Base-by-base conservation (phyloP, 2,329 filamentous ascomycete species). In the Blumeria hordei region DNA sequence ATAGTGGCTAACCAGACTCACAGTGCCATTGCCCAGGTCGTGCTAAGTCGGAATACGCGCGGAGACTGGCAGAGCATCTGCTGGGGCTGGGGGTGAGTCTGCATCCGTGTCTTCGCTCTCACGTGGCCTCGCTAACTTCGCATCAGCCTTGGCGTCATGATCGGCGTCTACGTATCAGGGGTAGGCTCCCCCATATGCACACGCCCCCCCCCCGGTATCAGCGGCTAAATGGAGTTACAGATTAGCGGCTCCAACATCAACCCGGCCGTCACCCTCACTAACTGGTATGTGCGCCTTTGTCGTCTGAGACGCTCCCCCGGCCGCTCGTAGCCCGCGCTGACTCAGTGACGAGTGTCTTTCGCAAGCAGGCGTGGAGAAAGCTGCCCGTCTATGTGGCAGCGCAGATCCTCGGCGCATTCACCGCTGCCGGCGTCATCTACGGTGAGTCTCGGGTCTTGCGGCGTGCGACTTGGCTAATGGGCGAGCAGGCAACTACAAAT, bases 201-300 rank as follows among this genome's bases (percentile, higher is more conserved):
- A n/a, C 39, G 14, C 6, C 14, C 39, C 39, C 6, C 18, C 6
- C 10, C 18, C 14, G 39, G 14, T 16, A 43, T 43, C 39, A 43
- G 10, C 14, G 18, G 18, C 39, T 43, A 43, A 43, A 12, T n/a
- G 6, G 14, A 11, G 33, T 6, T 18, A 33, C 34, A 61, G 59
- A 47, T 58, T 53, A 58, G 57, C 33, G 81, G 81, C 12, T 79
- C 76, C 0, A 81, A 85, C 61, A 70, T 86, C 60, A 83, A 82
- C 63, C 80, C 83, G 1, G 82, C 80, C 11, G 77, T 87, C 8
- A 85, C 81, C 1, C 72, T 86, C 28, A 73, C 78, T 56, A 83
- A 80, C 65, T 85, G 81, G 63, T 62, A 47, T 54, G 57, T 54
- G 21, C 4, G 21, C 21, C 21, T 28, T 28, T 28, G 21, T 28